These are phyloP conservation scores for Senecio squalidus DNA, from an alignment of 140 eudicot species.

Conservation along the genomic window DNA sequence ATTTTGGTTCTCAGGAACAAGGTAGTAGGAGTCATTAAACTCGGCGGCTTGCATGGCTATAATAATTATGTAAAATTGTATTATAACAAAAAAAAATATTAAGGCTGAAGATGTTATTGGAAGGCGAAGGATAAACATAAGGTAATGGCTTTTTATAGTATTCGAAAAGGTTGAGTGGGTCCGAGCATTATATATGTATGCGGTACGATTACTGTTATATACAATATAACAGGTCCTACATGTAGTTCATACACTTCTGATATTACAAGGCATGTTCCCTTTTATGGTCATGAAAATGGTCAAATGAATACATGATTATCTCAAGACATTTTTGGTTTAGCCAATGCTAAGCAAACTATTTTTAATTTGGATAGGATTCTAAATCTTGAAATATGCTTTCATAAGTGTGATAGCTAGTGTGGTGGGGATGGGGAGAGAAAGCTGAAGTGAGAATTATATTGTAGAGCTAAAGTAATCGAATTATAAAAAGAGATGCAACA, in stretches of 20 bases:
- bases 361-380: slow-evolving; percentile 31
- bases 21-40: slow-evolving; percentile 44
- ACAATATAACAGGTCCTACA: neutral
- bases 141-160: slow-evolving; percentile 60
- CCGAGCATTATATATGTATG: slow-evolving; percentile 31
- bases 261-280: slow-evolving; percentile 17
- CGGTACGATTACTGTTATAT: slow-evolving; percentile 12
- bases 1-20: slow-evolving; percentile 40
- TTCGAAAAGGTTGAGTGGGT: slow-evolving; percentile 42
- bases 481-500: slow-evolving; percentile 16
- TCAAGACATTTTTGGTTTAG: slow-evolving; percentile 20
- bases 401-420: slow-evolving; percentile 18
- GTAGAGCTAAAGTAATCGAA: slow-evolving; percentile 22
- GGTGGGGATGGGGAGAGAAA: slow-evolving; percentile 14
- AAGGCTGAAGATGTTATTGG: slow-evolving; percentile 22
- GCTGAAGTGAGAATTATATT: slow-evolving; percentile 5
- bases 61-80: neutral
- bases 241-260: neutral
- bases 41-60: slow-evolving; percentile 81
- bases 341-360: slow-evolving; percentile 16
- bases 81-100: neutral
- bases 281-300: slow-evolving; percentile 14
- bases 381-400: slow-evolving; percentile 25
- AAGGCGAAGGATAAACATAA: slow-evolving; percentile 41
- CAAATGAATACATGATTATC: slow-evolving; percentile 28